Percentiles rank a stretch among this genome's conserved stretches.
Conservation (phyloP, 805 yeast genomes). For the Tetrapisispora pingtungensis region DNA sequence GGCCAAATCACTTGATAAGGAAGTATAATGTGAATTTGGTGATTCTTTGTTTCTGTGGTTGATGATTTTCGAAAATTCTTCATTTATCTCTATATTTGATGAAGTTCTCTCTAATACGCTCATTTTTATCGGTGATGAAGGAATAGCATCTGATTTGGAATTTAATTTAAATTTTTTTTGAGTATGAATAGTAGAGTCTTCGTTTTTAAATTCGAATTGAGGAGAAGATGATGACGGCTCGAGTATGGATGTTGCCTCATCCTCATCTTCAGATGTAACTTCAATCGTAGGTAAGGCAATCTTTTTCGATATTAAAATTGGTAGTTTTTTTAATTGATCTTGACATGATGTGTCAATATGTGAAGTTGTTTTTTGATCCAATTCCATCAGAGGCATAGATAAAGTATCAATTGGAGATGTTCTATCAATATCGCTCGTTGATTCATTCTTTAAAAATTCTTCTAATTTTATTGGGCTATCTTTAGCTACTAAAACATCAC, state of each 20-base stretch:
- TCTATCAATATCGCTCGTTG: slow-evolving; percentile 13
- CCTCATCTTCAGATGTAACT: neutral
- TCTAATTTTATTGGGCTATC: no score
- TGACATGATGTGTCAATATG: slow-evolving; percentile 15
- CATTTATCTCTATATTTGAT: neutral
- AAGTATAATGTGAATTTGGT: neutral
- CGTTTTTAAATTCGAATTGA: neutral
- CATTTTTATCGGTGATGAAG: slow-evolving; percentile 27
- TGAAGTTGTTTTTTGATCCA: slow-evolving; percentile 14
- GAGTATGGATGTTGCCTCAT: neutral
- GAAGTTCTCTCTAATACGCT: slow-evolving; percentile 11
- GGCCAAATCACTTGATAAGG: neutral
- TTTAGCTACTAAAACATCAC: neutral
- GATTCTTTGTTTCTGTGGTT: neutral
- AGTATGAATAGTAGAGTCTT: neutral
- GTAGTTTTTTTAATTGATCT: slow-evolving; percentile 24
- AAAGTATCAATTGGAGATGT: slow-evolving; percentile 26
- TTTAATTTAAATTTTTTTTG: neutral
- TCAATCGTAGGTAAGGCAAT: neutral
- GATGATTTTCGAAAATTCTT: neutral
- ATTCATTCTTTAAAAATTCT: neutral
- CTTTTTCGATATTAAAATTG: slow-evolving; percentile 12
- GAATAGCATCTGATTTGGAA: slow-evolving; percentile 20
- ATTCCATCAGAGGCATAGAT: slow-evolving; percentile 29
- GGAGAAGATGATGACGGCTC: slow-evolving; percentile 1